Conservation (phyloP, 2,329 filamentous ascomycete species). For the Fusarium metavorans region DNA sequence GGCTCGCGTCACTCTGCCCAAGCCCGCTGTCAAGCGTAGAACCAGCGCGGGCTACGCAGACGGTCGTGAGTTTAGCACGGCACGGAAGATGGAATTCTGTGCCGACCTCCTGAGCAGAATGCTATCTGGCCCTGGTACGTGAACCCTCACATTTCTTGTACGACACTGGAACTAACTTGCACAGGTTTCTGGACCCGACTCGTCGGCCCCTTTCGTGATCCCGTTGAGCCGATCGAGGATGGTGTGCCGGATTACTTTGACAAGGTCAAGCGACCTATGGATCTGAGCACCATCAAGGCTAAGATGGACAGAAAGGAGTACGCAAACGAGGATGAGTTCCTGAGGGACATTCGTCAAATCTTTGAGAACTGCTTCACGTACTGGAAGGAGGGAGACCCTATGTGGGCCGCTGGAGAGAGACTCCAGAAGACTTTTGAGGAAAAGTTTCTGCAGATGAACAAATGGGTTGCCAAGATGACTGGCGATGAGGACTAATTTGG, state of each 20-base stretch:
- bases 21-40: slow-evolving; percentile 51
- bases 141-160: not conserved
- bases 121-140: slow-evolving; percentile 70
- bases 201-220: slow-evolving; percentile 71
- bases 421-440: slow-evolving; percentile 70
- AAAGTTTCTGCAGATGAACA: slow-evolving; percentile 69
- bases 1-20: slow-evolving; percentile 50
- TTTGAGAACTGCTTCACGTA: slow-evolving; percentile 75
- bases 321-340: slow-evolving; percentile 64
- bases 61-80: slow-evolving; percentile 49
- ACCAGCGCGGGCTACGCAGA: slow-evolving; percentile 49
- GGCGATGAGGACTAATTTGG: slow-evolving; percentile 50
- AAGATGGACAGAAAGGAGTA: slow-evolving; percentile 70
- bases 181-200: slow-evolving; percentile 75
- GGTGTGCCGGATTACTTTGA: slow-evolving; percentile 72
- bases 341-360: slow-evolving; percentile 70
- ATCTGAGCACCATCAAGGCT: slow-evolving; percentile 68
- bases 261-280: slow-evolving; percentile 72
- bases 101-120: slow-evolving; percentile 69
- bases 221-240: slow-evolving; percentile 68
- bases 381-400: slow-evolving; percentile 66
- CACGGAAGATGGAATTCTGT: slow-evolving; percentile 68
- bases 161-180: slow-evolving; percentile 3
- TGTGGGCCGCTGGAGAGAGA: slow-evolving; percentile 67
- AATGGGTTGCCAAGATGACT: slow-evolving; percentile 68